A percentile compares a stretch with the other conserved stretches of the same genome.
These are phyloP conservation scores for Dendrothele bispora DNA, from an alignment of 768 basidiomycete genomes.

Conservation along the genomic window DNA sequence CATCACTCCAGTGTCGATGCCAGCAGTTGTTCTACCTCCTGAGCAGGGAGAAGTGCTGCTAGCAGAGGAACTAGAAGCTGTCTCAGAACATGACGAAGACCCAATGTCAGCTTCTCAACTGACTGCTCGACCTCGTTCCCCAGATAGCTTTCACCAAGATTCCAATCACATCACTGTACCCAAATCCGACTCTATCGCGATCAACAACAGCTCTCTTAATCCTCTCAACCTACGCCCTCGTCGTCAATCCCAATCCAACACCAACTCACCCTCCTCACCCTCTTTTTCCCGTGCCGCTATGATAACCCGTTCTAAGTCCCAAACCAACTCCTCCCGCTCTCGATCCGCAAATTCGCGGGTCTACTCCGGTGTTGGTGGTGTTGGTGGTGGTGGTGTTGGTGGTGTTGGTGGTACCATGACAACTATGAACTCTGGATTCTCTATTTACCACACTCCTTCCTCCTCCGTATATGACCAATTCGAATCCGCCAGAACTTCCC, in stretches of 20 bases:
- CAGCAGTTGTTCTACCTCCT: conserved; percentile 4
- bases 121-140: conserved; percentile 21
- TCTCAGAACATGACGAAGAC: conserved; percentile 16
- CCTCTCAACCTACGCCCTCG: conserved; percentile 10
- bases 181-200: too few relatives aligned
- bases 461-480: conserved; percentile 72
- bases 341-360: conserved; percentile 18
- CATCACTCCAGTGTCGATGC: not conserved
- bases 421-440: conserved; percentile 56
- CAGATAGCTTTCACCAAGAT: too few relatives aligned
- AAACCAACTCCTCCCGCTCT: conserved; percentile 29
- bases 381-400: conserved; percentile 18
- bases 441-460: conserved; percentile 76
- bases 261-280: conserved; percentile 11
- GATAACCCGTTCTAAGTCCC: conserved; percentile 32
- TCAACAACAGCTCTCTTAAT: conserved; percentile 4
- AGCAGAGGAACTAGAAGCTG: conserved; percentile 4
- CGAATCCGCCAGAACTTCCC: conserved; percentile 62
- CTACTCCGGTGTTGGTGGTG: not conserved
- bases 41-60: not conserved
- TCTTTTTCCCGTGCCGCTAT: conserved; percentile 31
- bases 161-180: too few relatives aligned
- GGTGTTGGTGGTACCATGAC: conserved; percentile 48
- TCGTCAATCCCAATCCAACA: too few relatives aligned
- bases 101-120: conserved; percentile 21